Base-by-base conservation (phyloP, 192 early-diverging fungal species). In the Coemansia nantahalensis region DNA sequence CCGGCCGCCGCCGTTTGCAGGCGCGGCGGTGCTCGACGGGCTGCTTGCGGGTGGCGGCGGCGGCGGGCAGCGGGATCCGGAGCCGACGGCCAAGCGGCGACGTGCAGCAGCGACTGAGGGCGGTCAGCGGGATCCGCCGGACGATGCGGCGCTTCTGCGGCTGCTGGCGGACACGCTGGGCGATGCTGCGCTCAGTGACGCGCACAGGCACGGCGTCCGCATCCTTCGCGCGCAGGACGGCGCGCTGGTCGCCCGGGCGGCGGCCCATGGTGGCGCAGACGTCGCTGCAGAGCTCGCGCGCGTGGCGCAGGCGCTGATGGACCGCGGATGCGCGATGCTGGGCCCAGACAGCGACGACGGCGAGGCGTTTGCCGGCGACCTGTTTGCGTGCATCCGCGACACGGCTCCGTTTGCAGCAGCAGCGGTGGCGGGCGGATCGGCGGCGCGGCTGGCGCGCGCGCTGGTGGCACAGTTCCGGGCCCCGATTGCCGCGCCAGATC, bases 371-470 rank as follows among this genome's bases (percentile, higher is more conserved):
- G 34, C 43, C 3, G 51, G 45, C 9, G 52, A 51, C 19, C 36
- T 72, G 28, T 72, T 72, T 60, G 69, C 69, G 2, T 49, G 51
- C 8, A 44, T 72, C 34, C 61, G 68, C 14, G 68, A 72, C 30
- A 48, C 33, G 3, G n/a, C 9, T 3, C 8, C 31, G 2, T 1
- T 32, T 3, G 31, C 31, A 11, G 31, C 30, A 19, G 13, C 31
- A 9, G 8, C 31, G 17, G 19, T 18, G 41, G 32, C 9, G 19
- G 38, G 42, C 16, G 31, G 22, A 28, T 12, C 44, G 5, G 33
- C 33, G 17, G 32, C 48, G 14, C 40, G 21, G 37, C 34, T 71
- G 33, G 35, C 39, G 23, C 10, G 47, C 3, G 39, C 35, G 6
- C 41, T 71, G 33, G 36, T 33, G 0, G 13, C 7, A 19, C 0